These are phyloP conservation scores for Diaporthe eres DNA, from an alignment of 2,329 filamentous ascomycete species.

Conservation along the genomic window DNA sequence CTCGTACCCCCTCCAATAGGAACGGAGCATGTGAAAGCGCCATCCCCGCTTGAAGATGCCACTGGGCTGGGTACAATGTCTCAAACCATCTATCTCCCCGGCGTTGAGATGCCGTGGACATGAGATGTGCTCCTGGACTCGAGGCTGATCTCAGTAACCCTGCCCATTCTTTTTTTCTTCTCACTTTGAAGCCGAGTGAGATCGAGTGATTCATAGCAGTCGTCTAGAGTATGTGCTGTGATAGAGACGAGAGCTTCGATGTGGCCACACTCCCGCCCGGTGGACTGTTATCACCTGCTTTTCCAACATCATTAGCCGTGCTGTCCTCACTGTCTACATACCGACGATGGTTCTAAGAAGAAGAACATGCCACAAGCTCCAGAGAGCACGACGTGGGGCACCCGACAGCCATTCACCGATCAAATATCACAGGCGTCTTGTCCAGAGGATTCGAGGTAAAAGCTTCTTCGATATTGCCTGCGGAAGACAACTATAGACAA, in stretches of 20 bases:
- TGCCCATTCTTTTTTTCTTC: no score
- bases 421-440: neutral
- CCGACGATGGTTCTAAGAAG: neutral
- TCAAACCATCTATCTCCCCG: neutral
- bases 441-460: conserved; percentile 22
- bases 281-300: neutral
- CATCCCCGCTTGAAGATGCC: neutral
- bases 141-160: conserved; percentile 4
- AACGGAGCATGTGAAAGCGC: neutral
- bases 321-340: neutral
- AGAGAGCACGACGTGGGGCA: neutral
- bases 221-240: neutral
- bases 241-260: neutral
- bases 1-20: neutral
- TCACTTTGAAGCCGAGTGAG: neutral
- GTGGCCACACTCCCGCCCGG: neutral
- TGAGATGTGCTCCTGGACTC: neutral
- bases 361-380: neutral
- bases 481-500: conserved; percentile 40
- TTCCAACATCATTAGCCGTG: neutral
- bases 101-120: neutral
- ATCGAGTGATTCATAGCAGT: neutral
- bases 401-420: neutral
- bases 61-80: conserved; percentile 7
- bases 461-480: conserved; percentile 41